Conservation (phyloP, 2,329 filamentous ascomycete species). For the Neoascochyta sp. region DNA sequence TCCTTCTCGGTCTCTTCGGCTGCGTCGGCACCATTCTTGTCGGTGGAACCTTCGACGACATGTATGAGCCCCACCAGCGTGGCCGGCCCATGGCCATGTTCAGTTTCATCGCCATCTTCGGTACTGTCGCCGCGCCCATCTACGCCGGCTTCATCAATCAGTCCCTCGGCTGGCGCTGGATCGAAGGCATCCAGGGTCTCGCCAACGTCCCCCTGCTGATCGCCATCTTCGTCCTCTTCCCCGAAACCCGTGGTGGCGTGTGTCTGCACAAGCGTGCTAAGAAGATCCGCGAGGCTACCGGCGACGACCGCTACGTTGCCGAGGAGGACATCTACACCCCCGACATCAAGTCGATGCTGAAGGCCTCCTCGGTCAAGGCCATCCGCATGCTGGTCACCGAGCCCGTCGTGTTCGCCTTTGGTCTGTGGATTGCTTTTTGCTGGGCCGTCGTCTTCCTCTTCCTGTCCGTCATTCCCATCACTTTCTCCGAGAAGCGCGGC, state of each 20-base stretch:
- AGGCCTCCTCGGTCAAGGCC: constrained; percentile 51
- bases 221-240: constrained; percentile 13
- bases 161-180: constrained; percentile 53
- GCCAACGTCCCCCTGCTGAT: constrained; percentile 50
- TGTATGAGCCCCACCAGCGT: constrained; percentile 26
- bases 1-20: constrained; percentile 24
- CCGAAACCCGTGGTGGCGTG: constrained; percentile 48
- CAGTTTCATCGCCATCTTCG: constrained; percentile 32
- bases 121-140: constrained; percentile 52
- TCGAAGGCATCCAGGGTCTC: constrained; percentile 52
- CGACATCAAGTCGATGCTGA: constrained; percentile 46
- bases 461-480: constrained; percentile 39
- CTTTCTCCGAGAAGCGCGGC: constrained; percentile 50
- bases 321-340: constrained; percentile 52
- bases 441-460: constrained; percentile 56
- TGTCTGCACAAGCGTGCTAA: constrained; percentile 51
- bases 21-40: constrained; percentile 28
- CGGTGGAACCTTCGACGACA: constrained; percentile 27
- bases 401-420: constrained; percentile 50
- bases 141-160: constrained; percentile 55
- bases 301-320: constrained; percentile 50
- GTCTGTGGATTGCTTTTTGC: constrained; percentile 52
- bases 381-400: constrained; percentile 50
- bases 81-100: constrained; percentile 30
- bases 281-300: constrained; percentile 46